A percentile compares a stretch with the other conserved stretches of the same genome.
phyloP scores from a whole-genome alignment of 2,329 filamentous ascomycete species.

The Tolypocladium nubicola region DNA sequence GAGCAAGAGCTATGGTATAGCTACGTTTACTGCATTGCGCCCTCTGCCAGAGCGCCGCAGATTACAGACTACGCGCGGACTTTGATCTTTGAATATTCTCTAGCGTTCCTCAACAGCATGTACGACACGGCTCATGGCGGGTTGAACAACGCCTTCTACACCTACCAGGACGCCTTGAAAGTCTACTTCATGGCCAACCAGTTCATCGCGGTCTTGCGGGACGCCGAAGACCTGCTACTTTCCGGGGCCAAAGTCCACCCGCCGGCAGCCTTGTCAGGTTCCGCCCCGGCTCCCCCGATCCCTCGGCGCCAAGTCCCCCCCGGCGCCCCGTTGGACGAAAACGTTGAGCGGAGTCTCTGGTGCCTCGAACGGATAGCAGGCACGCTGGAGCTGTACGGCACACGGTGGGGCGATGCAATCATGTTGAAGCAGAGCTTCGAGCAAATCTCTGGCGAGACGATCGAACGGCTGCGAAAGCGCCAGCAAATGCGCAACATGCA shows the following conservation, averaged over 20 bases:
- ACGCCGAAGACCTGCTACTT: slow-evolving; percentile 46
- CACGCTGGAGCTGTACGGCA: slow-evolving; percentile 45
- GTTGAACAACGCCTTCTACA: slow-evolving; percentile 57
- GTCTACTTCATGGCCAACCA: slow-evolving; percentile 66
- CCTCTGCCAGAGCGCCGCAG: slow-evolving; percentile 61
- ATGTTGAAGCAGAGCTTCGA: slow-evolving; percentile 45
- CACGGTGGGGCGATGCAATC: slow-evolving; percentile 47
- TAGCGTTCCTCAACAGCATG: slow-evolving; percentile 70
- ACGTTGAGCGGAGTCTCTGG: slow-evolving; percentile 43
- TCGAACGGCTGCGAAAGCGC: slow-evolving; percentile 31
- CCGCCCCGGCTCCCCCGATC: slow-evolving; percentile 40
- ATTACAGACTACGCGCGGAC: slow-evolving; percentile 68
- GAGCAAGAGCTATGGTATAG: slow-evolving; percentile 85
- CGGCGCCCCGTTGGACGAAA: slow-evolving; percentile 31
- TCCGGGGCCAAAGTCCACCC: slow-evolving; percentile 35
- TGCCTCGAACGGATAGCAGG: slow-evolving; percentile 44
- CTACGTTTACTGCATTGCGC: slow-evolving; percentile 80
- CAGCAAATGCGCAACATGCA: slow-evolving; percentile 21
- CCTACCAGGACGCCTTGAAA: slow-evolving; percentile 79
- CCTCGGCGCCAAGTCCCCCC: slow-evolving; percentile 30
- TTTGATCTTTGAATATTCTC: slow-evolving; percentile 76
- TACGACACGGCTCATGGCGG: slow-evolving; percentile 53
- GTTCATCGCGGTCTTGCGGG: slow-evolving; percentile 49
- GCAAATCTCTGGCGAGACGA: slow-evolving; percentile 31
- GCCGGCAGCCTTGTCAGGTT: slow-evolving; percentile 33